A percentile compares a stretch with the other conserved stretches of the same genome.
Evolutionary conservation across 495 filamentous ascomycete species (phyloP).

Genomic region (Podospora australis): DNA sequence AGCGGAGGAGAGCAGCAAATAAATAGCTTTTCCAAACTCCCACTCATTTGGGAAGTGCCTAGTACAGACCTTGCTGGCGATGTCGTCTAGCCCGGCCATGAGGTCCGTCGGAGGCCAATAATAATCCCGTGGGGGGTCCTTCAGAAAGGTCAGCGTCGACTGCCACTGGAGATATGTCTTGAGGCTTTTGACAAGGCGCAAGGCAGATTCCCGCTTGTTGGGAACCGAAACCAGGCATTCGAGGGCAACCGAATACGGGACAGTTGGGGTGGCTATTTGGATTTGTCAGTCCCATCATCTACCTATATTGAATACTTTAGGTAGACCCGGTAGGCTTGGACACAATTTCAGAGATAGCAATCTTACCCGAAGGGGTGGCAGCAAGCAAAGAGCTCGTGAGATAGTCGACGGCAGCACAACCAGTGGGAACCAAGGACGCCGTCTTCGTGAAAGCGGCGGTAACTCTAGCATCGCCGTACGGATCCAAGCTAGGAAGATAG

Average conservation of each 20-base stretch:
- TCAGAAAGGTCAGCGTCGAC: constrained; percentile 37
- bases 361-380: constrained; percentile 16
- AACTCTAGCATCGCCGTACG: no score
- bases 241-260: constrained; percentile 23
- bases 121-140: constrained; percentile 36
- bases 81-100: constrained; percentile 30
- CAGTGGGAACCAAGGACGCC: constrained; percentile 12
- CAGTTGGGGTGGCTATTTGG: constrained; percentile 15
- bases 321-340: neutral
- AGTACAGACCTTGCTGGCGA: constrained; percentile 22
- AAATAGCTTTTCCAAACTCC: constrained; percentile 44
- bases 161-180: constrained; percentile 32
- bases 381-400: constrained; percentile 14
- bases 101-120: constrained; percentile 34
- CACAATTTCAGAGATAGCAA: neutral
- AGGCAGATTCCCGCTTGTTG: constrained; percentile 22
- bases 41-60: constrained; percentile 40
- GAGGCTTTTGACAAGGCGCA: constrained; percentile 28
- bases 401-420: constrained; percentile 22
- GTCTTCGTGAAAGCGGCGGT: no score
- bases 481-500: no score
- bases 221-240: constrained; percentile 28
- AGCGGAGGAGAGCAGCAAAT: constrained; percentile 33
- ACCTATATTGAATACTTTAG: neutral
- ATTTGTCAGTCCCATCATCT: neutral